phyloP scores from a whole-genome alignment of 2,329 filamentous ascomycete species.

The Ustulina deusta region DNA sequence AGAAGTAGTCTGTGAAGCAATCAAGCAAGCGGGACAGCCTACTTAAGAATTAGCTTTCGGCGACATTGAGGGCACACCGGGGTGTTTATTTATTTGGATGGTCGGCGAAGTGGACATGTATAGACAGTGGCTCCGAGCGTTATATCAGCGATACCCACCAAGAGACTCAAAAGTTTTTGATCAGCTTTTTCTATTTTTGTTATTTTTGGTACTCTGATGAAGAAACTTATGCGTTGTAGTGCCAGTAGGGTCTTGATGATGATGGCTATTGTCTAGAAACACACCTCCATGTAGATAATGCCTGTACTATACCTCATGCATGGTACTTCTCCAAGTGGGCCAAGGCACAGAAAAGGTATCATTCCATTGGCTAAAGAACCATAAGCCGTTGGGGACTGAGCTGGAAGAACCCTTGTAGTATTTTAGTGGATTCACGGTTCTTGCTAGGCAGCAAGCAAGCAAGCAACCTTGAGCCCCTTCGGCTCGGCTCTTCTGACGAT shows the following conservation, averaged over 20 bases:
- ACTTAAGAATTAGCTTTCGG: background rate
- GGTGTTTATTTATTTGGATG: slow-evolving; percentile 31
- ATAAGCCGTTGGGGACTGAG: background rate
- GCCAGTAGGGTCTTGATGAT: background rate
- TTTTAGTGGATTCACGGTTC: slow-evolving; percentile 1
- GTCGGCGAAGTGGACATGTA: slow-evolving; percentile 31
- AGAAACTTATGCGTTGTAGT: background rate
- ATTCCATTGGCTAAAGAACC: slow-evolving; percentile 15
- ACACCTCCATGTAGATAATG: no score
- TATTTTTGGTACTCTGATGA: background rate
- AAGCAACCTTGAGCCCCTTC: background rate
- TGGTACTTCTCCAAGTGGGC: slow-evolving; percentile 14
- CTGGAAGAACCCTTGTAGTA: slow-evolving; percentile 10
- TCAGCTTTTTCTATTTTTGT: no score
- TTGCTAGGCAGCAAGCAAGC: background rate
- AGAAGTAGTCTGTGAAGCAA: background rate
- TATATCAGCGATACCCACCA: slow-evolving; percentile 37
- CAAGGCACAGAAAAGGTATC: background rate
- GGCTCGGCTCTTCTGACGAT: slow-evolving; percentile 20
- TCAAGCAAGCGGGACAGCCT: background rate
- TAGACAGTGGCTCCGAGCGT: slow-evolving; percentile 34
- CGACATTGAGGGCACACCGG: slow-evolving; percentile 16
- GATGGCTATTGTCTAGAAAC: background rate
- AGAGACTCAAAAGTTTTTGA: slow-evolving; percentile 29
- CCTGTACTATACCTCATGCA: background rate